Percentiles rank a stretch among this genome's conserved stretches.
Conservation (phyloP, 192 early-diverging fungal species). For the Backusella sp. region DNA sequence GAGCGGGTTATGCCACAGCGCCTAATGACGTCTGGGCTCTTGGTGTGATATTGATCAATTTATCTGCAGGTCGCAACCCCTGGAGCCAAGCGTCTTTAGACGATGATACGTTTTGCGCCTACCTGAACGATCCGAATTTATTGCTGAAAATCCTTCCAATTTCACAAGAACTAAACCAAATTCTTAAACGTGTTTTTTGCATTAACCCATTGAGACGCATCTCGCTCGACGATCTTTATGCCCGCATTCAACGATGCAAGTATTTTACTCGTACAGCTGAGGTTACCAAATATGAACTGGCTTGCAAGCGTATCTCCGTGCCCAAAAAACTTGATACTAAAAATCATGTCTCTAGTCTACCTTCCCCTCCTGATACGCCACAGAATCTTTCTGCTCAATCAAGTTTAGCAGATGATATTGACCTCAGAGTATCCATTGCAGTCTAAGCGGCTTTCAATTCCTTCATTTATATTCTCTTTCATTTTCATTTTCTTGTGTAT, state of each 20-base stretch:
- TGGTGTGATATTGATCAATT: slow-evolving; percentile 87
- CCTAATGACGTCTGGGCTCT: slow-evolving; percentile 89
- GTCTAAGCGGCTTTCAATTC: background rate
- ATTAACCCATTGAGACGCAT: slow-evolving; percentile 62
- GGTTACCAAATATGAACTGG: slow-evolving; percentile 18
- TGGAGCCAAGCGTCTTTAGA: slow-evolving; percentile 69
- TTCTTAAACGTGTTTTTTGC: slow-evolving; percentile 73
- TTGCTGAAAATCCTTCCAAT: slow-evolving; percentile 66
- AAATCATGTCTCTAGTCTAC: background rate
- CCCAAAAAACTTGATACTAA: background rate
- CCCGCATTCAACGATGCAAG: slow-evolving; percentile 42
- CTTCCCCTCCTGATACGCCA: background rate
- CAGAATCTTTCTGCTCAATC: background rate
- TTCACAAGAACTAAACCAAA: slow-evolving; percentile 64
- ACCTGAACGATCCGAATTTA: slow-evolving; percentile 59
- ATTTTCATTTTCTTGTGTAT: background rate
- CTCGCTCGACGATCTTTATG: slow-evolving; percentile 37
- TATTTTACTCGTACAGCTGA: slow-evolving; percentile 43
- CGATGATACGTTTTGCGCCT: slow-evolving; percentile 80
- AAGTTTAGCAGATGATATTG: background rate
- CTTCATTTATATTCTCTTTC: background rate
- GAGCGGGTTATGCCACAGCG: slow-evolving; percentile 56
- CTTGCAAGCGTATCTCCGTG: background rate
- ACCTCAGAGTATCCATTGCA: background rate
- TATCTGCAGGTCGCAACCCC: slow-evolving; percentile 81